Base-by-base conservation (phyloP, 2,329 filamentous ascomycete species). In the Hirsutella thompsonii region DNA sequence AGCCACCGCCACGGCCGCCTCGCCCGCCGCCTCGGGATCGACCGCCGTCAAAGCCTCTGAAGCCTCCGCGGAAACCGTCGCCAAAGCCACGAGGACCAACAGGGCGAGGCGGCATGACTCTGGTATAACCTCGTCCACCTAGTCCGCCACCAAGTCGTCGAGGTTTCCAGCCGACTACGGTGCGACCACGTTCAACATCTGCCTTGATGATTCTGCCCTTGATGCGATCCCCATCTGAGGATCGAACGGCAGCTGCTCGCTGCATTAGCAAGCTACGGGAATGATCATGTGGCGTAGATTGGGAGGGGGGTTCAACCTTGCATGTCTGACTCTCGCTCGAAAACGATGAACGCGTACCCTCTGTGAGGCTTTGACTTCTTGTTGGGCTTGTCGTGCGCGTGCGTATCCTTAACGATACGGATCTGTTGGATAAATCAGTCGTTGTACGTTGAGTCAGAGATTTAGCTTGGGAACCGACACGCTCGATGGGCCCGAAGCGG, bases 311-410 rank as follows among this genome's bases (percentile, higher is more conserved):
- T 2, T 18, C 4, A 18, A 95, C 89, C 88, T 87, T 93, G 93
- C 89, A 96, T 95, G 60, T 96, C 92, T 64, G 90, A 89, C 66
- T 96, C 92, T 61, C 86, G 82, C 64, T 96, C 90, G 59, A 90
- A 98, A 41, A 96, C 86, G 52, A 98, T 83, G 58, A 98, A 98
- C 46, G 87, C 92, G 62, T 98, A 98, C 46, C 92, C 92, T 55
- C 82, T 75, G 56, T 93, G 85, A 39, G 81, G 68, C 67, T 88
- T 88, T 57, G 82, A 82, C 58, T 85, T 81, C 65, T 89, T 87
- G 54, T 81, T 83, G 42, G 72, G 76, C 61, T 73, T 82, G 56
- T 75, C 75, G 51, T 73, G 65, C 46, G 78, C 73, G 52, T 85
- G 78, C 4, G 79, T 81, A 58, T 94, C 83, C 54, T 78, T 78